Base-by-base conservation (phyloP, 768 basidiomycete species). In the Panaeolus papilionaceus region DNA sequence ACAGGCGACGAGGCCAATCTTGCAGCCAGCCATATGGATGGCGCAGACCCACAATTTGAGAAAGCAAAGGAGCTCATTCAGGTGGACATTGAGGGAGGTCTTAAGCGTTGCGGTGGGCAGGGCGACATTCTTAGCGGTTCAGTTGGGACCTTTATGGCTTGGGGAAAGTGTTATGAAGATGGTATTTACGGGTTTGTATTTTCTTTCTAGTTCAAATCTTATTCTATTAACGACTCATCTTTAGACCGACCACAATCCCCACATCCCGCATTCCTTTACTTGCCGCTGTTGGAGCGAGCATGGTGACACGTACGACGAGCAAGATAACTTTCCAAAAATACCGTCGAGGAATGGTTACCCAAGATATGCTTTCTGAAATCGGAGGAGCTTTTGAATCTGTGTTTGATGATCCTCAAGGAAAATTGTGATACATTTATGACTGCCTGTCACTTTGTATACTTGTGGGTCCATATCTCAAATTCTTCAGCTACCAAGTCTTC, bases 101-200 rank as follows among this genome's bases (percentile, higher is more conserved):
- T 94, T 72, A 97, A 97, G 80, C 83, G 98, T 65, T 96, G 95
- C 73, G 97, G 98, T 12, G 98, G 98, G 0, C 98, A 99, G 76
- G 98, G 98, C 0, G 98, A 99, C 78, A 89, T 99, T 42, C 77
- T 99, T 65, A 92, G 91, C 72, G 98, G 98, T 12, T 84, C 86
- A 51, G 91, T 95, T 10, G 98, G 96, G 0, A 88, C 95, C 1
- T 88, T 98, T 76, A 82, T 99, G 71, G 96, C 96, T 4, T 99
- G 98, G 97, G 95, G 93, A 4, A 93, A 92, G 76, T 95, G 93
- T 72, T 99, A 93, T 76, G 95, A 96, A 74, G 88, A 88, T 51
- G 93, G 95, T 16, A 87, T 85, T 1, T 95, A 91, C 71, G 91
- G 91, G 94, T 95, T 73, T 73, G 86, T 75, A 37, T 58, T 47